Conservation (phyloP, 176 grass and related monocot genomes). For the Oryza punctata region DNA sequence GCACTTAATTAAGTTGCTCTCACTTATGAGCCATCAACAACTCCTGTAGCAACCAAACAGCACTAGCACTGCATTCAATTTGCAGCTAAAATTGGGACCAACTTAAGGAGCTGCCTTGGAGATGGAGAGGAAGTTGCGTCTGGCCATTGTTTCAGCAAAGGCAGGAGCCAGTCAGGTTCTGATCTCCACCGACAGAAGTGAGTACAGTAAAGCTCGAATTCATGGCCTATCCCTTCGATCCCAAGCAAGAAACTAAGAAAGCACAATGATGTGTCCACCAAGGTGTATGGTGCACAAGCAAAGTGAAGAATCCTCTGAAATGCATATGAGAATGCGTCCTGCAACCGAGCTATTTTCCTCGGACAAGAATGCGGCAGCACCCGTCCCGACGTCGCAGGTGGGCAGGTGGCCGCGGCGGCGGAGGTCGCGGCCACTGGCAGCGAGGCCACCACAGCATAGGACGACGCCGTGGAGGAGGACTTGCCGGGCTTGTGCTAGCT, state of each 20-base stretch:
- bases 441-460: no score
- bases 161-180: background rate
- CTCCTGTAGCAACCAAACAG: background rate
- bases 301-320: constrained; percentile 38
- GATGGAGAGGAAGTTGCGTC: background rate
- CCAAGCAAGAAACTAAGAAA: constrained; percentile 33
- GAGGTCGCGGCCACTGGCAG: no score
- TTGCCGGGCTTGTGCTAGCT: constrained; percentile 33
- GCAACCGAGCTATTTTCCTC: constrained; percentile 29
- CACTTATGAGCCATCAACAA: constrained; percentile 1
- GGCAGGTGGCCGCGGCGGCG: no score
- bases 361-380: background rate
- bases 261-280: constrained; percentile 48
- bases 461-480: constrained; percentile 25
- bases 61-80: background rate
- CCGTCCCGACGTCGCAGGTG: constrained; percentile 15
- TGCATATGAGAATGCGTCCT: background rate
- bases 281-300: constrained; percentile 14
- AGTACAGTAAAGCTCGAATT: no score
- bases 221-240: no score
- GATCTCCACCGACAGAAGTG: constrained; percentile 19
- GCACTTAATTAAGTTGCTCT: constrained; percentile 18
- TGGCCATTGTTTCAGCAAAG: constrained; percentile 20
- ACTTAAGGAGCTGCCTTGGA: background rate
- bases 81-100: background rate